Percentiles rank a stretch among this genome's conserved stretches.
phyloP scores from a whole-genome alignment of 371 early-diverging fungal genomes.

The Lichtheimia ramosa region DNA sequence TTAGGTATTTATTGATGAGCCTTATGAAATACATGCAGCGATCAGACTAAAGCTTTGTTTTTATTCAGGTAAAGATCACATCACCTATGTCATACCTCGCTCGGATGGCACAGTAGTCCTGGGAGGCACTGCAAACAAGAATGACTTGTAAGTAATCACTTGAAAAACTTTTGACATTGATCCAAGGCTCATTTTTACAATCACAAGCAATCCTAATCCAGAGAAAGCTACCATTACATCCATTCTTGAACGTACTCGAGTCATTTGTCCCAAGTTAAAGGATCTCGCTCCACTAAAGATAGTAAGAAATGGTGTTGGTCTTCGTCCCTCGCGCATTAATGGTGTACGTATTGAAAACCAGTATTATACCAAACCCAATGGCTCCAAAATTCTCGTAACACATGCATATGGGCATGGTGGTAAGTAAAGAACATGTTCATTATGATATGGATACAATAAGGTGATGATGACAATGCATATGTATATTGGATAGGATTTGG shows the following conservation, averaged over 20 bases:
- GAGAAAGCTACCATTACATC: conserved; percentile 19
- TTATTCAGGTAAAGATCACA: conserved; percentile 19
- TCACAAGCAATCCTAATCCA: conserved; percentile 24
- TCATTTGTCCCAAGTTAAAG: conserved; percentile 34
- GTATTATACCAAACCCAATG: conserved; percentile 38
- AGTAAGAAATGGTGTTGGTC: conserved; percentile 63
- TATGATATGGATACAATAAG: background rate
- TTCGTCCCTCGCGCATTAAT: conserved; percentile 67
- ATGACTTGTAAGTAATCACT: conserved; percentile 55
- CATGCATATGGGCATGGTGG: conserved; percentile 87
- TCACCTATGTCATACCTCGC: conserved; percentile 80
- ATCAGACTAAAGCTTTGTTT: background rate
- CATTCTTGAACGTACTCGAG: conserved; percentile 18
- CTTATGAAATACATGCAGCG: background rate
- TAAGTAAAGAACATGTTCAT: background rate
- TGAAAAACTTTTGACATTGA: background rate
- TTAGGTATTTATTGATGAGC: conserved; percentile 19
- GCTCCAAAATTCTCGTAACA: conserved; percentile 45
- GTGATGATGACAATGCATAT: background rate
- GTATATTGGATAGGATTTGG: conserved; percentile 39
- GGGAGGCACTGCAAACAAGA: conserved; percentile 72
- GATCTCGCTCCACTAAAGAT: conserved; percentile 41
- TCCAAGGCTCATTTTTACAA: background rate
- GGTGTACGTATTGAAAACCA: conserved; percentile 73
- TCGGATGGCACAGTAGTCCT: conserved; percentile 74